These are phyloP conservation scores for Mucuna pruriens DNA, from an alignment of 306 rosid species.

Conservation along the genomic window DNA sequence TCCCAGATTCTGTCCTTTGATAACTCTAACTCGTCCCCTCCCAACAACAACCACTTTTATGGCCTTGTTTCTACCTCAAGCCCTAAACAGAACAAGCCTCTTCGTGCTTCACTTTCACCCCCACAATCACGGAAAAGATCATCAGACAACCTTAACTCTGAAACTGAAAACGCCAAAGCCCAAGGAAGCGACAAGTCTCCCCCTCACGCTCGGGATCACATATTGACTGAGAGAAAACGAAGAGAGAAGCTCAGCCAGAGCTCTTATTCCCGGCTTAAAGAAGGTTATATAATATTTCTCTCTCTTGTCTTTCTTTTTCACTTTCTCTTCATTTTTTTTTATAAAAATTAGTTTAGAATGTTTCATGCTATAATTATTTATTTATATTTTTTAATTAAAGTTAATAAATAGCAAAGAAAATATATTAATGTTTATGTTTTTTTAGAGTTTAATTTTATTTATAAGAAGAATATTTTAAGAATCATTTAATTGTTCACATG, in stretches of 20 bases:
- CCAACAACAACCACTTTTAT: not conserved
- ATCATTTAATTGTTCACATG: too few species aligned
- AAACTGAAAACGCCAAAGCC: conserved; percentile 11
- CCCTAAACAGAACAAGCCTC: conserved; percentile 26
- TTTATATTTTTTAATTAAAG: too few species aligned
- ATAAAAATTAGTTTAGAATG: too few species aligned
- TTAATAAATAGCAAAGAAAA: too few species aligned
- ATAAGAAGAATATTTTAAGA: too few species aligned
- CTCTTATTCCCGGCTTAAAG: conserved; percentile 71
- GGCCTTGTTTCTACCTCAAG: not conserved
- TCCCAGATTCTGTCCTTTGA: conserved; percentile 57
- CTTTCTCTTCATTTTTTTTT: too few species aligned
- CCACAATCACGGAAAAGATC: conserved; percentile 32
- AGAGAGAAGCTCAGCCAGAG: conserved; percentile 78
- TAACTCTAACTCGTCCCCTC: conserved; percentile 20
- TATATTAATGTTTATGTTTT: too few species aligned
- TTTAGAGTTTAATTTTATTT: too few species aligned
- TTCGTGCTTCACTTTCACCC: not conserved
- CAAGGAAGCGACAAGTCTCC: conserved; percentile 31
- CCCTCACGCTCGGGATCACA: conserved; percentile 63
- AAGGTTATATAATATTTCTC: too few species aligned
- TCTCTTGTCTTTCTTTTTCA: too few species aligned
- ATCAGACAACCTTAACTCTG: not conserved
- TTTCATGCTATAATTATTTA: too few species aligned
- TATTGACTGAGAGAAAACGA: conserved; percentile 77